Conservation (phyloP, 352 stramenopile species). For the Phytophthora nicotianae region DNA sequence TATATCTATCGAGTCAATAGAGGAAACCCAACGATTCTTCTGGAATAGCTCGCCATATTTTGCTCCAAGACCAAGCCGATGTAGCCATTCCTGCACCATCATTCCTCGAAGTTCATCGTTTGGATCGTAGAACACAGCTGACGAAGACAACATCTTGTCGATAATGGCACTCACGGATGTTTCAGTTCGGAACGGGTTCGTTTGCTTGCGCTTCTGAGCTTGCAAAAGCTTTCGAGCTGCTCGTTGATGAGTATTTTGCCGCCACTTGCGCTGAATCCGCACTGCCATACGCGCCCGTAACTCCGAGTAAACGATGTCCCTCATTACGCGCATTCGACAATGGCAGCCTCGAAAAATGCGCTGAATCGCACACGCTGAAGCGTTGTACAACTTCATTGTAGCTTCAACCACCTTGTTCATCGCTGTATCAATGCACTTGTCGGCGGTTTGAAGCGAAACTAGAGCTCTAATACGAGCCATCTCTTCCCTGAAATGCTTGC, state of each 20-base stretch:
- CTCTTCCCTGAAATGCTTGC: slow-evolving; percentile 45
- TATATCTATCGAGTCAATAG: background rate
- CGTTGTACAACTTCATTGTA: slow-evolving; percentile 43
- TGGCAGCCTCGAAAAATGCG: slow-evolving; percentile 49
- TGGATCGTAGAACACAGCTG: slow-evolving; percentile 52
- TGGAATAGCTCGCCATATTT: slow-evolving; percentile 57
- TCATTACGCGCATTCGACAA: slow-evolving; percentile 41
- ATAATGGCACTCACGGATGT: slow-evolving; percentile 44
- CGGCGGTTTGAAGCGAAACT: slow-evolving; percentile 23
- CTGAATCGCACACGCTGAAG: slow-evolving; percentile 63
- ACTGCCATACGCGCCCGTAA: slow-evolving; percentile 56
- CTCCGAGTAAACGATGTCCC: slow-evolving; percentile 41
- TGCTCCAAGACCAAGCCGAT: slow-evolving; percentile 55
- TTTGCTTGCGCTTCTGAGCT: slow-evolving; percentile 55
- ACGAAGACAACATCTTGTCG: slow-evolving; percentile 27
- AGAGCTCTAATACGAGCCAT: slow-evolving; percentile 39
- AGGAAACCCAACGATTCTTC: slow-evolving; percentile 33
- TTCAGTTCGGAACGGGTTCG: slow-evolving; percentile 53
- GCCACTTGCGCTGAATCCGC: slow-evolving; percentile 69
- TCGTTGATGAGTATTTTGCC: slow-evolving; percentile 54
- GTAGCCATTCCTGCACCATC: slow-evolving; percentile 55
- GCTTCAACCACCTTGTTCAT: slow-evolving; percentile 27
- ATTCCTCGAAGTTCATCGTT: slow-evolving; percentile 66
- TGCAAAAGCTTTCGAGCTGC: slow-evolving; percentile 49
- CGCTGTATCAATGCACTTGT: slow-evolving; percentile 36